Conservation (phyloP, 176 grass and related monocot species). For the Olyra latifolia region DNA sequence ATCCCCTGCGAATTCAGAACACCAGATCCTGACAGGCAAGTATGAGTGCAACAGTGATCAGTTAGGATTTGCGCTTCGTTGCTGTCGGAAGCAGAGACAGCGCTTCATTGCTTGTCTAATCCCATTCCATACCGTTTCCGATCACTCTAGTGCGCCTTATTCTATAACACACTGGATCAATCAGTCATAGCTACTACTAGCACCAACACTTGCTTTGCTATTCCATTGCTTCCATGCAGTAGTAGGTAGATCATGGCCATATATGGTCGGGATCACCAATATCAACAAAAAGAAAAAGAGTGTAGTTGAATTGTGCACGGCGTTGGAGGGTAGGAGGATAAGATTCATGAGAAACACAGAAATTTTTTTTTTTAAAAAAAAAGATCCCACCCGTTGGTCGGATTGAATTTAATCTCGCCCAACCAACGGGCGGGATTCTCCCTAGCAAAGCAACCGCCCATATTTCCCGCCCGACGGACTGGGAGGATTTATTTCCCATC, state of each 20-base stretch:
- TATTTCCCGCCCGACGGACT: too few relatives aligned
- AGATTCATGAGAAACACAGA: too few relatives aligned
- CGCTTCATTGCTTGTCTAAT: slow-evolving; percentile 21
- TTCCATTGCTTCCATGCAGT: background rate
- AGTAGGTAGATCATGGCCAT: background rate
- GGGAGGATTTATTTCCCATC: too few relatives aligned
- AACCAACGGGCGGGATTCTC: too few relatives aligned
- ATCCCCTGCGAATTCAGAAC: background rate
- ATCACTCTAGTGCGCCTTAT: background rate
- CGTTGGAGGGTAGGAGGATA: too few relatives aligned
- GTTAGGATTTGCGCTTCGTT: slow-evolving; percentile 25
- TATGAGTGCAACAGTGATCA: background rate
- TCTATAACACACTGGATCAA: background rate
- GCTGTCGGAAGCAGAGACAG: slow-evolving; percentile 8
- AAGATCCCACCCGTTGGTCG: too few relatives aligned
- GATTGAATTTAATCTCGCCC: too few relatives aligned
- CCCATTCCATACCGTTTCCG: background rate
- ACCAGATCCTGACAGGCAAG: background rate
- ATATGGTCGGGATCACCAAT: background rate
- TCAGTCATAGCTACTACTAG: background rate
- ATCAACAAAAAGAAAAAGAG: too few relatives aligned
- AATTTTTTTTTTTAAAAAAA: too few relatives aligned
- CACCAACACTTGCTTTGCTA: background rate
- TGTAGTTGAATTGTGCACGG: too few relatives aligned
- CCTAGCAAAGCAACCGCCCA: too few relatives aligned